phyloP scores from a whole-genome alignment of 2,329 filamentous ascomycete species.

The Orbilia javanica region DNA sequence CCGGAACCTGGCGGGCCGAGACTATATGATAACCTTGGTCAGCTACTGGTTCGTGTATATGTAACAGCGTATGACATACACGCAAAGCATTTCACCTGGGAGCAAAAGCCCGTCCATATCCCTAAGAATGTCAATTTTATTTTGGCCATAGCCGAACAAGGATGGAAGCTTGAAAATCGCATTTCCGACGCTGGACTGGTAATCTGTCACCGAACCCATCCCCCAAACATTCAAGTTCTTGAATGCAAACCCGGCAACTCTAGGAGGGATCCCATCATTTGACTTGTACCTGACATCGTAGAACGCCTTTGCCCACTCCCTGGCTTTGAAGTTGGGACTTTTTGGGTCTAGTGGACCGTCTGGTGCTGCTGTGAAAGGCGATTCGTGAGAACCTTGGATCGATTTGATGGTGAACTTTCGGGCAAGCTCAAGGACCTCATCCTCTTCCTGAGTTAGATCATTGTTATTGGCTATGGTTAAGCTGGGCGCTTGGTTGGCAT shows the following conservation, averaged over 20 bases:
- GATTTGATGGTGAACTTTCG: constrained; percentile 52
- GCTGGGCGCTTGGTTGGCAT: neutral
- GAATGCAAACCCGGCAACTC: constrained; percentile 66
- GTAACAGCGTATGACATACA: constrained; percentile 1
- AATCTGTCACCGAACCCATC: constrained; percentile 73
- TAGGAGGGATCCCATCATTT: constrained; percentile 63
- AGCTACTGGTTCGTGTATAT: neutral
- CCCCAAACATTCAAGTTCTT: constrained; percentile 65
- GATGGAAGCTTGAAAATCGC: constrained; percentile 69
- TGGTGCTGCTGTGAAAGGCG: constrained; percentile 61
- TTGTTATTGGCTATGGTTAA: neutral
- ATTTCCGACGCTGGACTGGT: constrained; percentile 76
- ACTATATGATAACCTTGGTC: neutral
- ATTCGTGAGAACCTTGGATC: constrained; percentile 59
- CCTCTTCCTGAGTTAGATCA: constrained; percentile 2
- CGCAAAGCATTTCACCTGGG: constrained; percentile 28
- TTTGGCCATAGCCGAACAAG: constrained; percentile 64
- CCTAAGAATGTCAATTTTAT: constrained; percentile 74
- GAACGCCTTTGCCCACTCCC: constrained; percentile 72
- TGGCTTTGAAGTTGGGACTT: constrained; percentile 70
- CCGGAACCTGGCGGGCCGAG: constrained; percentile 63
- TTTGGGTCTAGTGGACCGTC: constrained; percentile 66
- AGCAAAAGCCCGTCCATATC: constrained; percentile 76
- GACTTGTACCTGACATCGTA: constrained; percentile 66
- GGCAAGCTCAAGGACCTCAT: constrained; percentile 57